These are phyloP conservation scores for Polytrichum commune DNA, from an alignment of 225 moss, liverwort and hornwort genomes.

Conservation along the genomic window DNA sequence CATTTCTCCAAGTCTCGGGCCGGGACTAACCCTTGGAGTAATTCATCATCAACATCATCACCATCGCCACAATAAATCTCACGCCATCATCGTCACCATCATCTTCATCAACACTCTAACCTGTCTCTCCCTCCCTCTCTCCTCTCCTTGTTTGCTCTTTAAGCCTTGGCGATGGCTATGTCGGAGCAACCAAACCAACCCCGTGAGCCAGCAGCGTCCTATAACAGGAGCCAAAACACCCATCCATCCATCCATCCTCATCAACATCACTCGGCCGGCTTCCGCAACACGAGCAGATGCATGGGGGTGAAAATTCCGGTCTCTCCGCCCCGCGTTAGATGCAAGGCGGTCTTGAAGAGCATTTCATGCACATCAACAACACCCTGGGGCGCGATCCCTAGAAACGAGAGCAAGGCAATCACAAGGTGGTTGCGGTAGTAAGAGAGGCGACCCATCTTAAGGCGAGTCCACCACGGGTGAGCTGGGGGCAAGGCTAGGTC, in stretches of 20 bases:
- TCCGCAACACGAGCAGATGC: constrained; percentile 80
- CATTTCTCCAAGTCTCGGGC: constrained; percentile 7
- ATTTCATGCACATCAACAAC: constrained; percentile 97
- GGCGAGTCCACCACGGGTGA: constrained; percentile 86
- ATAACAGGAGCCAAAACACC: constrained; percentile 21
- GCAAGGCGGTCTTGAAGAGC: constrained; percentile 86
- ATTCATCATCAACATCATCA: constrained; percentile 5
- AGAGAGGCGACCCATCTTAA: constrained; percentile 87
- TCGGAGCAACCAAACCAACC: background rate
- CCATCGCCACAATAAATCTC: too few relatives aligned
- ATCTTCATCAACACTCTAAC: background rate
- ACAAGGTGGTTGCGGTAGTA: constrained; percentile 91
- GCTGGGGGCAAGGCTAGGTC: constrained; percentile 91
- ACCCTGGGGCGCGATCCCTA: constrained; percentile 87
- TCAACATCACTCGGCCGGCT: constrained; percentile 41
- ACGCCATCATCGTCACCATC: constrained; percentile 3
- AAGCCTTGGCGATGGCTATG: constrained; percentile 9
- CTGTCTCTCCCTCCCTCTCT: background rate
- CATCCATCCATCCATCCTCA: constrained; percentile 23
- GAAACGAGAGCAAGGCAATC: constrained; percentile 73
- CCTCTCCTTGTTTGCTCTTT: constrained; percentile 8
- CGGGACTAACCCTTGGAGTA: constrained; percentile 2
- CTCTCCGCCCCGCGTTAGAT: constrained; percentile 82
- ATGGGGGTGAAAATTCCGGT: constrained; percentile 92
- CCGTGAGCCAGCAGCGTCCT: constrained; percentile 5